Evolutionary conservation across 1,284 basidiomycete genomes (phyloP), one percentile per base, ranked within the genome.

Genomic region (Puccinia polysora): DNA sequence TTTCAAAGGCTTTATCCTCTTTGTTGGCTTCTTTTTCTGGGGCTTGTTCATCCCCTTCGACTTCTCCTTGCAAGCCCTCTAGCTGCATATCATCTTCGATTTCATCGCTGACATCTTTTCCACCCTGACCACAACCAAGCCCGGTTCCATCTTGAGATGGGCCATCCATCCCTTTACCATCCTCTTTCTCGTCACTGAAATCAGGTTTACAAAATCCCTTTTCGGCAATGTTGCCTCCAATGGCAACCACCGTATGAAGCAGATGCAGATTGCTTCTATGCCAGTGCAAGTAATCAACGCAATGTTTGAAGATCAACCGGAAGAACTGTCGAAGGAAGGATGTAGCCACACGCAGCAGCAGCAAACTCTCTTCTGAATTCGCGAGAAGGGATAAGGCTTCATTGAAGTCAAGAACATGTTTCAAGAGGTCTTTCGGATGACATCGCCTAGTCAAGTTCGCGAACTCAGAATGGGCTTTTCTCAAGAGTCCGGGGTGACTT

Each of bases 31-130:
- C 77, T 67, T 89, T 86, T 25, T 86, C 84, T 63, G 89, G 85
- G 62, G 43, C 55, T 20, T 25, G 53, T 38, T 63, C 75, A 14
- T 78, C 77, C 20, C 64, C 69, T 34, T 82, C 79, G 25, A 81
- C 80, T 68, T 86, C 84, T 43, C 86, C 89, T 78, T 88, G 86
- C 23, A 98, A 82, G 1, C 96, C 96, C 79, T 99, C 96, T 36
- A 98, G 90, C 78, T 96, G 92, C 77, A 90, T 89, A 79, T 98
- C 94, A 74, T 97, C 91, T 77, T 91, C 88, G 71, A 97, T 92
- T 77, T 96, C 89, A 76, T 90, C 88, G 82, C 89, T 92, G 67
- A 93, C 88, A 77, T 96, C 89, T 80, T 97, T 86, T 20, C 83
- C 83, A 0, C 94, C 93, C 0, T 85, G 82, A 1, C 94, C 94